phyloP scores from a whole-genome alignment of 2,329 filamentous ascomycete species.

The Colletotrichum sp. region DNA sequence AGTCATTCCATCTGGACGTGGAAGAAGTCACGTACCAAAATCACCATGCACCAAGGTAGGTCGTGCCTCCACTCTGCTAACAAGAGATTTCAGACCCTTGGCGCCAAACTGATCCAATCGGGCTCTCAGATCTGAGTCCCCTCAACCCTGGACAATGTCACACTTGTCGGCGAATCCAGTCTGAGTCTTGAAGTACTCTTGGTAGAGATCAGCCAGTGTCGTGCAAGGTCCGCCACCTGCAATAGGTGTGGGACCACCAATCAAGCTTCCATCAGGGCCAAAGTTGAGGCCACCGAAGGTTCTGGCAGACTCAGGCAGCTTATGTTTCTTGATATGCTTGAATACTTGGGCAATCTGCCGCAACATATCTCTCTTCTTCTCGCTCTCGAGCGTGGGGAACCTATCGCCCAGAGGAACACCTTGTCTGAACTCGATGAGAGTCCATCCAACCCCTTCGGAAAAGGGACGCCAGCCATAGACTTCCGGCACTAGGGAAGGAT shows the following conservation, averaged over 20 bases:
- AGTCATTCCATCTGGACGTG: not conserved
- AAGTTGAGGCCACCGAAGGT: not conserved
- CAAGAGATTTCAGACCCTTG: not conserved
- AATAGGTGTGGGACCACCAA: not conserved
- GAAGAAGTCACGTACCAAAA: not conserved
- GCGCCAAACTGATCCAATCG: not conserved
- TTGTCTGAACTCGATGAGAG: not conserved
- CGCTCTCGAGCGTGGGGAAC: not conserved
- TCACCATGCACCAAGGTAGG: not conserved
- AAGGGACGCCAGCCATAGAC: not conserved
- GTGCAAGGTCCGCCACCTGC: not conserved
- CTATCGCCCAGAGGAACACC: not conserved
- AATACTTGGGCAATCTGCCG: not conserved
- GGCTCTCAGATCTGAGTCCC: not conserved
- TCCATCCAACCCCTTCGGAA: not conserved
- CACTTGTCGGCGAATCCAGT: not conserved
- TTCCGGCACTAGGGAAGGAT: not conserved
- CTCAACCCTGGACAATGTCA: not conserved
- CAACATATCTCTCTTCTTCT: not conserved
- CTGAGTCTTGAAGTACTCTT: not conserved
- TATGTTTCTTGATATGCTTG: not conserved
- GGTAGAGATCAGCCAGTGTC: not conserved
- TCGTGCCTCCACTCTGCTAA: not conserved
- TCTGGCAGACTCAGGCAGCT: not conserved
- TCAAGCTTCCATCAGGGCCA: not conserved